phyloP scores from a whole-genome alignment of 2,329 filamentous ascomycete species.

The Periconia digitata region DNA sequence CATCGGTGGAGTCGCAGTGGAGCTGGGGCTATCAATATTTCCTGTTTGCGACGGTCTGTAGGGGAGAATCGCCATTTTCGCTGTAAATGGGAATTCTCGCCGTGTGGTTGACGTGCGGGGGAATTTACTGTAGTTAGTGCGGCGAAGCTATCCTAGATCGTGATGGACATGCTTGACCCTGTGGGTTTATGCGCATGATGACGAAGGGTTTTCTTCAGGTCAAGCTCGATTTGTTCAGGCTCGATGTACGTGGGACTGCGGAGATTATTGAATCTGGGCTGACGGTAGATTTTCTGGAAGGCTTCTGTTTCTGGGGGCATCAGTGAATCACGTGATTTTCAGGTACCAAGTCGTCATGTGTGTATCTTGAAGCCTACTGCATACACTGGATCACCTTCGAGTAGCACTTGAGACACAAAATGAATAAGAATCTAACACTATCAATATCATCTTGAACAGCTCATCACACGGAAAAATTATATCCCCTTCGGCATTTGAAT shows the following conservation, averaged over 20 bases:
- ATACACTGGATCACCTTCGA: too few species aligned
- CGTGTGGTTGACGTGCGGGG: not conserved
- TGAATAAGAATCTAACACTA: too few species aligned
- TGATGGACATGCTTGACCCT: too few species aligned
- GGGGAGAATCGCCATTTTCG: not conserved
- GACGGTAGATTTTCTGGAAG: too few species aligned
- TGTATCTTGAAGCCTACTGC: too few species aligned
- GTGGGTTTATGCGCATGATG: constrained; percentile 6
- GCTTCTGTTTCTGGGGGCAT: not conserved
- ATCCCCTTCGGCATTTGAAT: constrained; percentile 1
- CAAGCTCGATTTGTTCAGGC: not conserved
- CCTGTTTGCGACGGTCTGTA: not conserved
- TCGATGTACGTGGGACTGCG: not conserved
- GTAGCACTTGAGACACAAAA: too few species aligned
- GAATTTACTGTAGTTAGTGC: not conserved
- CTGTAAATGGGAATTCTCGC: not conserved
- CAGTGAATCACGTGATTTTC: constrained; percentile 1
- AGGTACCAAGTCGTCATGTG: too few species aligned
- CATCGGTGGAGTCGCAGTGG: not conserved
- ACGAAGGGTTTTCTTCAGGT: not conserved
- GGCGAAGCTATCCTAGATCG: too few species aligned
- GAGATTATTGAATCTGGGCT: too few species aligned
- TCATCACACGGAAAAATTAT: not conserved
- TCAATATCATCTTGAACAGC: not conserved
- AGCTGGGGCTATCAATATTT: not conserved